Evolutionary conservation across 176 grass and related monocot species (phyloP).

Genomic region (Chrysopogon serrulatus): DNA sequence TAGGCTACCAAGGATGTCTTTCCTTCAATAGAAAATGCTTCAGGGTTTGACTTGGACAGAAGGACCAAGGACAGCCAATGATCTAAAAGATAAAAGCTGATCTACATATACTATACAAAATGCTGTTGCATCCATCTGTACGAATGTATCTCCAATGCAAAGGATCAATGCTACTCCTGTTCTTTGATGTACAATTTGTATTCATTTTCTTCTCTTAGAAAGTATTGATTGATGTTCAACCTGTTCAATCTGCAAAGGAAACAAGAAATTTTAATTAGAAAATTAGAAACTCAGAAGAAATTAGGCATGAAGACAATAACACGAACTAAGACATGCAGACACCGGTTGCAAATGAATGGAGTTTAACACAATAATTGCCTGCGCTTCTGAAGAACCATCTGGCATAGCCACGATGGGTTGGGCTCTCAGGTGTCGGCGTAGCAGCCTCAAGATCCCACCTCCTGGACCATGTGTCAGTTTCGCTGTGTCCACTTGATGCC

Average conservation of each 20-base stretch:
- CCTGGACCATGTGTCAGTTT: neutral
- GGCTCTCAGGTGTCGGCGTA: neutral
- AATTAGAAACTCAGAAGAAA: neutral
- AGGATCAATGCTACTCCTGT: neutral
- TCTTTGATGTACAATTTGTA: neutral
- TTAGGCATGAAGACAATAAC: neutral
- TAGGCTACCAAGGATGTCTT: neutral
- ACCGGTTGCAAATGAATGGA: neutral
- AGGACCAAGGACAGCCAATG: neutral
- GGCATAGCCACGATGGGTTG: neutral
- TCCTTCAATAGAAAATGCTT: neutral
- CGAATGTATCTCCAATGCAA: neutral
- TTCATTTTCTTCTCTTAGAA: neutral
- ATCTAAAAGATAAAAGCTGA: neutral
- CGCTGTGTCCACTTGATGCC: neutral
- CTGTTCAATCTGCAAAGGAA: neutral
- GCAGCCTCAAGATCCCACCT: slow-evolving; percentile 31
- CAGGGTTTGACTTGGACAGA: neutral
- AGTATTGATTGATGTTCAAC: neutral
- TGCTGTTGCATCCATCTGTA: neutral
- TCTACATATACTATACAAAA: neutral
- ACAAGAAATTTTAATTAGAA: slow-evolving; percentile 8
- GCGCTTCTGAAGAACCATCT: slow-evolving; percentile 13
- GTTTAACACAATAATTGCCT: neutral
- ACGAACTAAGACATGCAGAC: neutral